Base-by-base conservation (phyloP, 2,329 filamentous ascomycete genomes). In the Calonectria naviculata region DNA sequence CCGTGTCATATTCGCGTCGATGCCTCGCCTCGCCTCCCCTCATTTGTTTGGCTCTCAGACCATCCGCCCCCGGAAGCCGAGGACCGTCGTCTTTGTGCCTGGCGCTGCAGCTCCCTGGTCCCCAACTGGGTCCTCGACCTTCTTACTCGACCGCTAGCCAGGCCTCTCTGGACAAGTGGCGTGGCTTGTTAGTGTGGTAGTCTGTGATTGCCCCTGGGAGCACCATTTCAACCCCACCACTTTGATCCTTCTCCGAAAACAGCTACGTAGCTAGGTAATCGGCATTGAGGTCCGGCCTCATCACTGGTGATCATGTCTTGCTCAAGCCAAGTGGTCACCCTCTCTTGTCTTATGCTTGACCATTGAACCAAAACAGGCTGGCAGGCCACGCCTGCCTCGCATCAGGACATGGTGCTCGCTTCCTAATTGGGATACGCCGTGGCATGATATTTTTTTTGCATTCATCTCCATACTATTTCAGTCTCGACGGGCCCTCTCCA, bases 51-150 rank as follows among this genome's bases (percentile, higher is more conserved):
- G 34, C 65, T 67, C 56, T 26, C 34, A 52, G 31, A 54, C 62
- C 46, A 56, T 58, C 63, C 68, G 38, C 56, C 49, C 56, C 61
- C 76, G 76, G 76, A 76, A 76, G 71, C 76, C 76, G 76, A 78
- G 62, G 58, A 76, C 34, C 62, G 67, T 38, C n/a, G 34, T 6
- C 54, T 34, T 41, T 36, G 24, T 44, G 24, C 36, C 38, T 61
- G 26, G n/a, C 31, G 38, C 68, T 61, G 56, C 56, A 67, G 56
- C 41, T 24, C 46, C 64, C 58, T 46, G 49, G 42, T 29, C 41
- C 24, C 15, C 52, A 44, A 54, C 46, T 66, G 49, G 49, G 24
- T 26, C 60, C 47, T 56, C 29, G 46, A 29, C 41, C 36, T 64
- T 42, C 56, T 62, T 46, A 29, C 46, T 70, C 54, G 29, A 44